Evolutionary conservation across 108 stramenopile genomes (phyloP).

Genomic region (Parietichytrium sp.): DNA sequence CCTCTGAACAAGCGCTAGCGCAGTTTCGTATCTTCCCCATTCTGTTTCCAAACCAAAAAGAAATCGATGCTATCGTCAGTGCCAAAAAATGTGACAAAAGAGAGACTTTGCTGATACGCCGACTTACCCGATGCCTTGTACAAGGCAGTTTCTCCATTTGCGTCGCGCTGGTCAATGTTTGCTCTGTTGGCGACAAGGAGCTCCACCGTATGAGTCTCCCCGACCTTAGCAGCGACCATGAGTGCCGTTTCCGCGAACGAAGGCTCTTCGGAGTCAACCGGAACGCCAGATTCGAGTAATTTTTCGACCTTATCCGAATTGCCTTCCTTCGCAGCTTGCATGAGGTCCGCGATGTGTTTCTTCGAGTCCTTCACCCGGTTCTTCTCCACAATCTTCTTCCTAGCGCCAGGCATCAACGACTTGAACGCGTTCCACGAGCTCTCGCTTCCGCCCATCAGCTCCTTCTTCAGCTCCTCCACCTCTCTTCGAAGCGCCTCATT

Average conservation of each 20-base stretch:
- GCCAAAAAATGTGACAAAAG: too few relatives aligned
- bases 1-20: not conserved
- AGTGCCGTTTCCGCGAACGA: conserved; percentile 22
- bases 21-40: not conserved
- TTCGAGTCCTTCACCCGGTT: conserved; percentile 6
- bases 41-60: too few relatives aligned
- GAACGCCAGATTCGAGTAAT: not conserved
- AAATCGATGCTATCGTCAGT: too few relatives aligned
- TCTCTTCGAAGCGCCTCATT: conserved; percentile 17
- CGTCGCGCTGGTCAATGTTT: conserved; percentile 19
- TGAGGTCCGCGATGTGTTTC: not conserved
- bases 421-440: not conserved
- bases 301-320: not conserved
- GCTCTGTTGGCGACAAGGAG: conserved; percentile 34
- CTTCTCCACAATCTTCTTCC: conserved; percentile 9
- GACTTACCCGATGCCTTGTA: not conserved
- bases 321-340: conserved; percentile 17
- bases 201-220: not conserved
- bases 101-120: too few relatives aligned
- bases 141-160: not conserved
- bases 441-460: not conserved
- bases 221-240: conserved; percentile 16
- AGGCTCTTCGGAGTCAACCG: not conserved
- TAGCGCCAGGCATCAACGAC: not conserved
- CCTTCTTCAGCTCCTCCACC: not conserved